Evolutionary conservation across 768 basidiomycete genomes (phyloP).

Genomic region (Macrolepiota albuminosa): DNA sequence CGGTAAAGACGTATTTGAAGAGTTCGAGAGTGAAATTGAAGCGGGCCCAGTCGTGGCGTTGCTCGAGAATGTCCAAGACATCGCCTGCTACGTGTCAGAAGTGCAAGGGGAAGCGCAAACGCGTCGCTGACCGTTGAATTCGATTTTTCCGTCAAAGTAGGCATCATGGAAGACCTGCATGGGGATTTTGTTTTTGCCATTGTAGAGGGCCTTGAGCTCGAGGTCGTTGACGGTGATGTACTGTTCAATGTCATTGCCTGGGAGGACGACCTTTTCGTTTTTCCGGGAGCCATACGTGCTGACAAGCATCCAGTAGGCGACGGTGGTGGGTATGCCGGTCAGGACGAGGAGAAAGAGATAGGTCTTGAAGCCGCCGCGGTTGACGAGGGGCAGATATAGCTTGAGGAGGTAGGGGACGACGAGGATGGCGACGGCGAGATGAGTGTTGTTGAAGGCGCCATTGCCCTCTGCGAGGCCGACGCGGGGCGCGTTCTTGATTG

Average conservation of each 20-base stretch:
- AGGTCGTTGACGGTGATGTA: constrained; percentile 90
- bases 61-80: constrained; percentile 89
- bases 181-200: constrained; percentile 87
- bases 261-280: constrained; percentile 82
- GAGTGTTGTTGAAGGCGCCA: constrained; percentile 75
- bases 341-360: constrained; percentile 78
- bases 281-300: constrained; percentile 75
- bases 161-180: constrained; percentile 98
- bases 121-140: constrained; percentile 73
- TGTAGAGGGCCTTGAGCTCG: constrained; percentile 74
- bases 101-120: background rate
- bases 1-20: constrained; percentile 89
- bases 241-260: constrained; percentile 80
- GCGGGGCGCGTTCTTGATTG: constrained; percentile 80
- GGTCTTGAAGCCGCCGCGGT: constrained; percentile 79
- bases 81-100: constrained; percentile 56
- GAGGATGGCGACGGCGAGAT: constrained; percentile 74
- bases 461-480: constrained; percentile 83
- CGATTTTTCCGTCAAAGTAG: constrained; percentile 93
- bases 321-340: constrained; percentile 68
- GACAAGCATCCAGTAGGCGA: constrained; percentile 88
- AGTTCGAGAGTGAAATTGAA: constrained; percentile 88
- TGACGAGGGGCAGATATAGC: constrained; percentile 75
- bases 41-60: constrained; percentile 92
- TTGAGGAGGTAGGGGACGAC: constrained; percentile 84